Percentiles rank a stretch among this genome's conserved stretches.
Evolutionary conservation across 306 rosid genomes (phyloP).

Genomic region (Fragaria vesca): DNA sequence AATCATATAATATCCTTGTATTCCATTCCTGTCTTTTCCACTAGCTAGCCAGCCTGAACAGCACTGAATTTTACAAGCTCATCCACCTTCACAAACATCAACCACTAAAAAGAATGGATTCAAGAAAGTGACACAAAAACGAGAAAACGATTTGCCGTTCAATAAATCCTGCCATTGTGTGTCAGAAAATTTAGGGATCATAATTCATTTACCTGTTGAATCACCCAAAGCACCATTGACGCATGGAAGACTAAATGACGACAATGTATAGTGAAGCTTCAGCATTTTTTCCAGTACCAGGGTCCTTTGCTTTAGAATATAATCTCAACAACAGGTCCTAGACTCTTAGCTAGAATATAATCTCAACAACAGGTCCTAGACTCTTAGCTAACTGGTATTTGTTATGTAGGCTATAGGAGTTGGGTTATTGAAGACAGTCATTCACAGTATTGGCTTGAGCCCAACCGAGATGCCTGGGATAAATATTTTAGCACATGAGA

Average conservation of each 20-base stretch:
- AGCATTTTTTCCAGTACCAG: constrained; percentile 26
- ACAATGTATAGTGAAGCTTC: constrained; percentile 26
- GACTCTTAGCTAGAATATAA: neutral
- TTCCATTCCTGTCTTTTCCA: too few species aligned
- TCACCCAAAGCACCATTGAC: constrained; percentile 25
- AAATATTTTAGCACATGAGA: too few species aligned
- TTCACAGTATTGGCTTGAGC: neutral
- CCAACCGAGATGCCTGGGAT: too few species aligned
- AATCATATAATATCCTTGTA: too few species aligned
- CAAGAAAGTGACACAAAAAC: too few species aligned
- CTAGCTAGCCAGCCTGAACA: too few species aligned
- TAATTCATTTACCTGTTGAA: neutral
- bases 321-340: constrained; percentile 16
- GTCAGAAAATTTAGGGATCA: too few species aligned
- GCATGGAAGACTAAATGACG: constrained; percentile 16
- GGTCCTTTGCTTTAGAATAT: constrained; percentile 27
- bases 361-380: neutral
- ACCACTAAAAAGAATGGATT: too few species aligned
- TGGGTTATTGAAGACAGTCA: neutral
- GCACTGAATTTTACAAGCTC: too few species aligned
- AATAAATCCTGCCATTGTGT: too few species aligned
- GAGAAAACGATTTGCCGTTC: too few species aligned
- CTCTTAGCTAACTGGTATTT: neutral
- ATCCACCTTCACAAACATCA: too few species aligned
- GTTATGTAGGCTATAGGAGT: neutral